Evolutionary conservation across 1,139 yeast genomes (phyloP), one percentile per base, ranked within the genome.

Genomic region (Pichia sp.): DNA sequence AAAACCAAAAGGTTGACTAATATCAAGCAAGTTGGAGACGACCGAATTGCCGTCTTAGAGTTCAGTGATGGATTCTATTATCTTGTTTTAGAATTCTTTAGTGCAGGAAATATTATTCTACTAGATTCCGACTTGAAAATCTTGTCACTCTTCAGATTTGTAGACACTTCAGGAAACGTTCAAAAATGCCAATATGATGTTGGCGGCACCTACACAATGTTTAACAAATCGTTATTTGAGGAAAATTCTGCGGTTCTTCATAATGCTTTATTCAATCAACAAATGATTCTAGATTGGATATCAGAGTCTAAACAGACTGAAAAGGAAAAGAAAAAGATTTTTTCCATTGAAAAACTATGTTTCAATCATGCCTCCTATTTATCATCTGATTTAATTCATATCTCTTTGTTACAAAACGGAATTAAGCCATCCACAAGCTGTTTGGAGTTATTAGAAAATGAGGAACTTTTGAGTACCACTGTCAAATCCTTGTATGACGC

Each of bases 71-170:
- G 96, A 7, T 67, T 82, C 54, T 88, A 73, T 69, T 86, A 87
- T 64, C 74, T 92, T 61, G 96, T 89, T 0, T 72, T 93, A 58
- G 99, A 93, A 67, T 92, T 93, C 64, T 92, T 91, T 73, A 89
- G 97, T 66, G 97, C 97, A 2, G 99, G 99, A 41, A 93, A 93
- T 66, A 81, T 93, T 57, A 74, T 93, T 34, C 74, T 93, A 29
- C 75, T 92, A 60, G 95, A 92, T 67, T 79, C 82, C 41, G 78
- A 85, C 34, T 71, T 75, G 61, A 84, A 80, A 65, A 91, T 91
- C 50, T 64, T 91, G 64, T 77, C 95, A 0, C 81, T 92, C 40
- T 92, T 87, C 68, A 80, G 97, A 70, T 75, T 85, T 41, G 97
- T 90, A 2, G 80, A 81, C 47, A 42, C 54, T 16, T 31, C 52